Evolutionary conservation across 2,329 filamentous ascomycete genomes (phyloP), one percentile per base, ranked within the genome.

Genomic region (Fusarium sp.): DNA sequence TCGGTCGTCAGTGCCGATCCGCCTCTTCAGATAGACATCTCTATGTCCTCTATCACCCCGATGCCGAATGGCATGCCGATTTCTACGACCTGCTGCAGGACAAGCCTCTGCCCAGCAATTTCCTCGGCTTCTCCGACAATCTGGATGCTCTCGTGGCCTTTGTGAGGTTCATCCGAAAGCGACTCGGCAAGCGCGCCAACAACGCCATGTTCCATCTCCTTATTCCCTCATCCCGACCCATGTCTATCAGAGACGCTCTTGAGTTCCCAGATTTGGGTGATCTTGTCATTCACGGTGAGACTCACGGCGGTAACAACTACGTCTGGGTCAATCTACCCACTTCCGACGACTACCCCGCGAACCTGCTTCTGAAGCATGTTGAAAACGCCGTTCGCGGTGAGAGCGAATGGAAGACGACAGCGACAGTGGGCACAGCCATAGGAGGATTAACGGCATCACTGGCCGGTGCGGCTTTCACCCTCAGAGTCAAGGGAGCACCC

Each of bases 311-410:
- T 2, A 50, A 23, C 40, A 73, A 74, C 53, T 71, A 71, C 19
- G 67, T 73, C n/a, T 73, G 71, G 71, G 37, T 73, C 18, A 73
- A 73, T 7, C 13, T 73, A 32, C 71, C 71, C 5, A 73, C 58
- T 9, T 32, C 50, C 13, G 66, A 74, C 7, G 43, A 43, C 3
- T 73, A 73, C 30, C 71, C 71, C 19, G 43, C 43, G 3, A 67
- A 62, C 25, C 38, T 73, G 30, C 38, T 71, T 18, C 42, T 73
- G 13, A 56, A 62, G 33, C 66, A 73, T 5, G 71, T 73, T 8
- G 71, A 68, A 19, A 73, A 73, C 19, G 59, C 52, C 10, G 49
- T 66, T 2, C 71, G 71, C 3, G 32, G 56, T 15, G 71, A 73
- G 7, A 73, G 71, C 12, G 61, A 66, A 13, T 73, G 71, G 71